phyloP scores from a whole-genome alignment of 2,329 filamentous ascomycete genomes.

The Cercospora zeina region DNA sequence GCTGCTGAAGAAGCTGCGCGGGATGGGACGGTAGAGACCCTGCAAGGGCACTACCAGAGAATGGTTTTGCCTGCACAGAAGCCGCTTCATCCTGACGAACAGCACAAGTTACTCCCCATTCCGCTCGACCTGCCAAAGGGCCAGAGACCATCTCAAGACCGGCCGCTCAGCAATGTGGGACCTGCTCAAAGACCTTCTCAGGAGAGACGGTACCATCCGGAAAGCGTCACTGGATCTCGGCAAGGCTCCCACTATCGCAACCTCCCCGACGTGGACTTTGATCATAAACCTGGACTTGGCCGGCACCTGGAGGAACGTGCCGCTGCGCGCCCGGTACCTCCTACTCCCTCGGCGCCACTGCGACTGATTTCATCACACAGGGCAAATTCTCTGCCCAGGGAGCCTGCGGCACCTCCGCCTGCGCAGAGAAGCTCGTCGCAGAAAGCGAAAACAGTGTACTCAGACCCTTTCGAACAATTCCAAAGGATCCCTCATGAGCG shows the following conservation, averaged over 20 bases:
- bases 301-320: conserved; percentile 13
- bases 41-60: conserved; percentile 36
- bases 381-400: background rate
- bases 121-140: conserved; percentile 12
- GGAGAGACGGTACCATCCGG: conserved; percentile 1
- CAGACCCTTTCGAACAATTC: conserved; percentile 10
- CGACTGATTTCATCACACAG: background rate
- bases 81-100: conserved; percentile 3
- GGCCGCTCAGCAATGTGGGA: background rate
- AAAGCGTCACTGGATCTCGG: conserved; percentile 4
- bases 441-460: conserved; percentile 1
- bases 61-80: conserved; percentile 14
- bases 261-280: conserved; percentile 7
- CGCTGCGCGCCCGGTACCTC: background rate
- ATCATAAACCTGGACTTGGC: conserved; percentile 11
- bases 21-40: conserved; percentile 44
- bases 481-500: conserved; percentile 1
- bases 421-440: background rate
- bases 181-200: background rate
- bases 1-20: conserved; percentile 46
- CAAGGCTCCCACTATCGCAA: conserved; percentile 4
- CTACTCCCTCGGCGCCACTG: background rate
- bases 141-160: conserved; percentile 3
- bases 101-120: conserved; percentile 8
- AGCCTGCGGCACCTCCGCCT: background rate